These are phyloP conservation scores for Coniosporium tulheliwenetii DNA, from an alignment of 2,329 filamentous ascomycete species.

Conservation along the genomic window DNA sequence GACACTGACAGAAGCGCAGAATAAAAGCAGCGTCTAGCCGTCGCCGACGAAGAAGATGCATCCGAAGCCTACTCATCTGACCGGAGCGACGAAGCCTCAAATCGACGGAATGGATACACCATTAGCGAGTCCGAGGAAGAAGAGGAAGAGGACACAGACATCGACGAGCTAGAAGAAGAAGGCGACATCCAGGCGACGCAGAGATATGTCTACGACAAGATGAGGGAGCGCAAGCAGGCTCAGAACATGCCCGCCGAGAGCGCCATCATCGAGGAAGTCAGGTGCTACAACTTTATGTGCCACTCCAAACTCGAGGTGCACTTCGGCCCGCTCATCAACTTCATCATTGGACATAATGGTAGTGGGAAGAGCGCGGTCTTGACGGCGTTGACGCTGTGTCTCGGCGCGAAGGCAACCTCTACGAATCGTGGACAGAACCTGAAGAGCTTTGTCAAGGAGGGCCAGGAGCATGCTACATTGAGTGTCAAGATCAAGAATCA, in stretches of 20 bases:
- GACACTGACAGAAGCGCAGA: conserved; percentile 12
- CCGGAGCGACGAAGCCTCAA: background rate
- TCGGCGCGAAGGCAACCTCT: conserved; percentile 85
- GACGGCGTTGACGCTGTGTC: conserved; percentile 80
- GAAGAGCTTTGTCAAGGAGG: conserved; percentile 83
- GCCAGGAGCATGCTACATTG: conserved; percentile 54
- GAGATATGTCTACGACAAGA: conserved; percentile 9
- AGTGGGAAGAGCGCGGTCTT: conserved; percentile 95
- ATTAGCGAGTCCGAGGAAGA: background rate
- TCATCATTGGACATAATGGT: conserved; percentile 93
- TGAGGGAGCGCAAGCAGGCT: conserved; percentile 3
- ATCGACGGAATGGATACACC: no score
- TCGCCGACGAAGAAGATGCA: background rate
- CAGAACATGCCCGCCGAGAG: conserved; percentile 66
- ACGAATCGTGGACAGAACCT: conserved; percentile 86
- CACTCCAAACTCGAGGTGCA: conserved; percentile 67
- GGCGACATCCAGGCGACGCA: background rate
- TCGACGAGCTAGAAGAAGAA: background rate
- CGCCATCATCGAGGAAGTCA: conserved; percentile 77
- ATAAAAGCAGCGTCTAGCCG: conserved; percentile 1
- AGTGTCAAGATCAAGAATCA: conserved; percentile 83
- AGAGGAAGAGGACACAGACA: background rate
- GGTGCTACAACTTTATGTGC: conserved; percentile 93
- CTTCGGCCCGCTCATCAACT: conserved; percentile 91
- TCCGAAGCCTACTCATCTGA: background rate